These are phyloP conservation scores for Myxozyma melibiosi DNA, from an alignment of 805 yeast species.

Conservation along the genomic window DNA sequence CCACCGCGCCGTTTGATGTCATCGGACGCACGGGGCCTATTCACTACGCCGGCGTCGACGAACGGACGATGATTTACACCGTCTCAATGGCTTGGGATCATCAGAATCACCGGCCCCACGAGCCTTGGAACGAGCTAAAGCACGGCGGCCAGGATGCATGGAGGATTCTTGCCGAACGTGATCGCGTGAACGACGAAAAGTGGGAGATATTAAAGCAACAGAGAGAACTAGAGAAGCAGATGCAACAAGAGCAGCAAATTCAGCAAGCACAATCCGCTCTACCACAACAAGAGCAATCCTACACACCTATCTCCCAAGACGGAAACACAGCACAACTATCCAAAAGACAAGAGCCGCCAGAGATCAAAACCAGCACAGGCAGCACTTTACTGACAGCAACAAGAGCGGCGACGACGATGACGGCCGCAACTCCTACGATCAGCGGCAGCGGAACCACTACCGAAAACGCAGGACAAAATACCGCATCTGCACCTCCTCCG, in stretches of 20 bases:
- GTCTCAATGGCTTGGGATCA: conserved; percentile 26
- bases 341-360: too few relatives aligned
- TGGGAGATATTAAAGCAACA: neutral
- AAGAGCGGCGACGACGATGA: too few relatives aligned
- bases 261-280: neutral
- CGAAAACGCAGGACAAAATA: neutral
- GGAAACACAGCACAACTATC: too few relatives aligned
- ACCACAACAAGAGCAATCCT: neutral
- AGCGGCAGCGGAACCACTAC: neutral
- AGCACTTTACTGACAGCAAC: too few relatives aligned
- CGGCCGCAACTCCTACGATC: too few relatives aligned
- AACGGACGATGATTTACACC: conserved; percentile 17
- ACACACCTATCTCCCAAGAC: neutral
- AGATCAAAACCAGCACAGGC: too few relatives aligned
- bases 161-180: neutral
- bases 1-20: conserved; percentile 27
- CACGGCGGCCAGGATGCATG: conserved; percentile 18
- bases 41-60: conserved; percentile 20
- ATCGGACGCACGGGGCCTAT: conserved; percentile 22
- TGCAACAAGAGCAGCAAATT: neutral
- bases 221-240: too few relatives aligned
- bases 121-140: conserved; percentile 15
- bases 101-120: conserved; percentile 7
- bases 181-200: neutral
- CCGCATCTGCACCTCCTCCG: neutral